These are phyloP conservation scores for Claviceps digitariae DNA, from an alignment of 2,329 filamentous ascomycete species.

Conservation along the genomic window DNA sequence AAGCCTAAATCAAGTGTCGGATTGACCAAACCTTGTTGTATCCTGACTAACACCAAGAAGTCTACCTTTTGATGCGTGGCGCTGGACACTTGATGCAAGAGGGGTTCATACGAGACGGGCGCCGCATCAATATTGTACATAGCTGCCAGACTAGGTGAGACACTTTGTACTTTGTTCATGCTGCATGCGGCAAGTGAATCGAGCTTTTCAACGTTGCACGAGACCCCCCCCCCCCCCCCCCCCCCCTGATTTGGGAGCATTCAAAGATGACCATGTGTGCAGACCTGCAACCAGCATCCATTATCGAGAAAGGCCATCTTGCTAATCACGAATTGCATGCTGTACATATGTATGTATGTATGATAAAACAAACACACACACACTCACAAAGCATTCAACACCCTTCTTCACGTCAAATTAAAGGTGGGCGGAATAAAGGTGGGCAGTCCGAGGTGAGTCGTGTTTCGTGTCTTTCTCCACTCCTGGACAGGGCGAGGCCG, in stretches of 20 bases:
- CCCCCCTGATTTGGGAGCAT: not conserved
- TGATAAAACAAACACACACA: no score
- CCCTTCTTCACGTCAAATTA: no score
- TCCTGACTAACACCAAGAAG: not conserved
- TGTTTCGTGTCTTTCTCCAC: not conserved
- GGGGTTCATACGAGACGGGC: not conserved
- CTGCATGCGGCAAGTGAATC: not conserved
- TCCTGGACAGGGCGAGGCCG: no score
- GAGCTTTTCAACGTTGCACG: not conserved
- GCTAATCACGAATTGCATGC: not conserved
- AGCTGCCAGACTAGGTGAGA: not conserved
- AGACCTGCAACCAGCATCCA: no score
- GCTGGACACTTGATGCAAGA: not conserved
- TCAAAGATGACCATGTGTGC: no score
- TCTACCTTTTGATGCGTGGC: not conserved
- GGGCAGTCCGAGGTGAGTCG: not conserved
- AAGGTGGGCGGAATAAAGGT: no score
- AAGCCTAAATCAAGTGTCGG: not conserved
- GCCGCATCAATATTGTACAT: not conserved
- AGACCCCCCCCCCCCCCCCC: no score
- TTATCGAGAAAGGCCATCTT: not conserved
- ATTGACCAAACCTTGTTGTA: not conserved
- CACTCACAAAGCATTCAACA: no score
- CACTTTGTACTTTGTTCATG: not conserved
- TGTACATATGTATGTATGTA: no score